Percentiles rank a stretch among this genome's conserved stretches.
phyloP scores from a whole-genome alignment of 2,329 filamentous ascomycete species.

The Trichoderma sp. region DNA sequence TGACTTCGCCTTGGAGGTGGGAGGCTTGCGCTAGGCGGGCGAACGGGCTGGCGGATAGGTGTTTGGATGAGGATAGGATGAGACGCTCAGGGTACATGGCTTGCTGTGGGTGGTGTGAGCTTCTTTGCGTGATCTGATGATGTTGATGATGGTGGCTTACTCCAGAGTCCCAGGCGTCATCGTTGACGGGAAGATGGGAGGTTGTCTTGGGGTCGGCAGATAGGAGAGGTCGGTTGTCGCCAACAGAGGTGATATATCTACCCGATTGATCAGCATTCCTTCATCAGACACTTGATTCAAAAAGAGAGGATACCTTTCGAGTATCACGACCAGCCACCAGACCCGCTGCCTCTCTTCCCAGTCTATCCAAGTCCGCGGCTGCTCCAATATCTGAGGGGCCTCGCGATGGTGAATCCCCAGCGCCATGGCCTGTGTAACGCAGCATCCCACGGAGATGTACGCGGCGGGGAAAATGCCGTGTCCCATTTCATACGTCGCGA shows the following conservation, averaged over 20 bases:
- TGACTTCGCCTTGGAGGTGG: conserved; percentile 39
- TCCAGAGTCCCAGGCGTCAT: conserved; percentile 35
- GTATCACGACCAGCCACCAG: conserved; percentile 41
- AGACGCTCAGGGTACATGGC: conserved; percentile 27
- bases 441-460: conserved; percentile 38
- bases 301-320: conserved; percentile 37
- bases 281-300: not conserved
- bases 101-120: not conserved
- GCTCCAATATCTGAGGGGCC: conserved; percentile 35
- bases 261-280: not conserved
- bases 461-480: conserved; percentile 42
- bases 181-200: conserved; percentile 37
- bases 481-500: conserved; percentile 41
- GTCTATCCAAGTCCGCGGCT: conserved; percentile 35
- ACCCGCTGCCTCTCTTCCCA: conserved; percentile 41
- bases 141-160: not conserved
- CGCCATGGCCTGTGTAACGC: conserved; percentile 33
- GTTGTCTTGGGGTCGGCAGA: conserved; percentile 36
- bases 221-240: conserved; percentile 32
- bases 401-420: conserved; percentile 28
- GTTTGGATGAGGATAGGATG: conserved; percentile 31
- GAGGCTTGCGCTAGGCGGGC: conserved; percentile 40
- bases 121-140: not conserved
- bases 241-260: conserved; percentile 34
- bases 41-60: conserved; percentile 38